phyloP scores from a whole-genome alignment of 2,329 filamentous ascomycete genomes.

The Amphichorda felina region DNA sequence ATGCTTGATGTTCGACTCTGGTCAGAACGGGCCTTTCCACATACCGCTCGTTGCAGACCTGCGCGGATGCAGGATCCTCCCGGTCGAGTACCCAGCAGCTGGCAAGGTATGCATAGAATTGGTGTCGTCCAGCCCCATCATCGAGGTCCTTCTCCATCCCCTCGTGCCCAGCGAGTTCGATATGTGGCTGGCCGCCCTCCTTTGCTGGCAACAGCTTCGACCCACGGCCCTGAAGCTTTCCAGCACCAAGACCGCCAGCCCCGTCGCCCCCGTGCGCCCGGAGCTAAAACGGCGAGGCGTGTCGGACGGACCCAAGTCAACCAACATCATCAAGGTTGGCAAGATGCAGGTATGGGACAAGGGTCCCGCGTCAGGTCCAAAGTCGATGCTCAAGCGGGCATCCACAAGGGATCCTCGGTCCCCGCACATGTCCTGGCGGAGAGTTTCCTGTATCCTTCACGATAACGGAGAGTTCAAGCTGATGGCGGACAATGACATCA shows the following conservation, averaged over 20 bases:
- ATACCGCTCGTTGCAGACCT: constrained; percentile 60
- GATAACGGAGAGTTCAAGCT: constrained; percentile 93
- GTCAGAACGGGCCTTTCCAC: constrained; percentile 52
- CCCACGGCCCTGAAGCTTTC: constrained; percentile 41
- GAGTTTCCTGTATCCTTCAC: constrained; percentile 83
- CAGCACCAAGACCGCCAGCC: constrained; percentile 16
- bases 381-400: constrained; percentile 42
- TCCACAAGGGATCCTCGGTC: constrained; percentile 45
- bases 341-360: constrained; percentile 89
- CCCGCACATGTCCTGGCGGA: constrained; percentile 59
- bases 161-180: constrained; percentile 56
- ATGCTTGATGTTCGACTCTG: constrained; percentile 62
- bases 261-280: constrained; percentile 22
- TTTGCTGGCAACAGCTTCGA: constrained; percentile 71
- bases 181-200: constrained; percentile 66
- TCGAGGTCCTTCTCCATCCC: constrained; percentile 56
- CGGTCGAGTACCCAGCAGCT: constrained; percentile 32
- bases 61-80: constrained; percentile 59
- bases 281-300: constrained; percentile 30
- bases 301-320: constrained; percentile 19
- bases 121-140: constrained; percentile 35
- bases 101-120: constrained; percentile 41
- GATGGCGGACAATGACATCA: constrained; percentile 73
- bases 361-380: constrained; percentile 42
- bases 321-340: constrained; percentile 88